Base-by-base conservation (phyloP, 345 rosid genomes). In the Aquilaria malaccensis region DNA sequence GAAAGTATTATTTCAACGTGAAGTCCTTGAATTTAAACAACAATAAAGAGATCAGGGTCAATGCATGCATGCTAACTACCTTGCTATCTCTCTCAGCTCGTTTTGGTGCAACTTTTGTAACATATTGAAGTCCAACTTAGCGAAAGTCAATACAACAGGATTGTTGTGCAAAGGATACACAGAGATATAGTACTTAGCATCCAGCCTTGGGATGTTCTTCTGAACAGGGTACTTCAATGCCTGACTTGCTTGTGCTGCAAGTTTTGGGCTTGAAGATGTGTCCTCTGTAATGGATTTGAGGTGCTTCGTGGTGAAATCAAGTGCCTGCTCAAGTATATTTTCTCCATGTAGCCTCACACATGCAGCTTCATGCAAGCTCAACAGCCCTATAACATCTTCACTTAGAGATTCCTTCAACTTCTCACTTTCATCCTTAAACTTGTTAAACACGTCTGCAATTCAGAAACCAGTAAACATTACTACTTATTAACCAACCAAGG, bases 71-170 rank as follows among this genome's bases (percentile, higher is more conserved):
- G 15, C 15, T 15, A 15, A 15, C 15, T 51, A 69, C 72, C 52
- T 72, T 9, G 72, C 2, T 11, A 75, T 59, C 1, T 46, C 55
- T 29, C 29, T 49, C 1, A 76, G 56, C 30, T 79, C 76, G 33
- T 70, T n/a, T 54, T 48, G 68, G 48, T 75, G 73, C 6, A 22
- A 6, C 10, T 57, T 41, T 55, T 75, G 76, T 53, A 79, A 15
- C 1, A 57, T n/a, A 58, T 64, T 73, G 67, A 79, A 79, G 47
- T 76, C 78, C 15, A 79, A 15, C 59, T 67, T 76, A 0, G 79
- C 76, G 47, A 80, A 64, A 0, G 45, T 56, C 3, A 77, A 54
- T 0, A 80, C 46, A 9, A 6, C 10, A 45, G 15, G 15, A 15
- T 52, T 7, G 30, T 68, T 63, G 11, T 41, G 60, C 1, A 70